Percentiles rank a stretch among this genome's conserved stretches.
These are phyloP conservation scores for Tritrichomonas musculus DNA, from an alignment of 208 protist genomes.

Conservation along the genomic window DNA sequence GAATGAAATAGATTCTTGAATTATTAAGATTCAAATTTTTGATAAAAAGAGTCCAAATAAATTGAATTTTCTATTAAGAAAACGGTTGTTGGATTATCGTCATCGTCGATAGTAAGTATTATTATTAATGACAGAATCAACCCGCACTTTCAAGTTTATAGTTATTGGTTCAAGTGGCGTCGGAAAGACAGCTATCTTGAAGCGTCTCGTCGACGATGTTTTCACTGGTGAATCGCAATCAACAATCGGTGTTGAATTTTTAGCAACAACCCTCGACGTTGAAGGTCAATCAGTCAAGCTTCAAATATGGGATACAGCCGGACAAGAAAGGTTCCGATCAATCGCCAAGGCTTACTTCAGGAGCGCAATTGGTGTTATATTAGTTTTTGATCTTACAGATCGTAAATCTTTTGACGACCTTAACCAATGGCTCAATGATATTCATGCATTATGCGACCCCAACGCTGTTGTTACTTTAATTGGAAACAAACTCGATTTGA, in stretches of 20 bases:
- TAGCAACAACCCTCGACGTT: neutral
- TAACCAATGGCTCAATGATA: neutral
- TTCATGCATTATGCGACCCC: neutral
- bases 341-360: conserved; percentile 23
- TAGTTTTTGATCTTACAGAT: conserved; percentile 33
- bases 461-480: neutral
- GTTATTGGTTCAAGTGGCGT: conserved; percentile 19
- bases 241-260: conserved; percentile 13
- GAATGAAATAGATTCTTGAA: too few relatives aligned
- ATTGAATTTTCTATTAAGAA: too few relatives aligned
- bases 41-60: too few relatives aligned
- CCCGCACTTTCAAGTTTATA: conserved; percentile 32
- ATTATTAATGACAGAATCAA: too few relatives aligned
- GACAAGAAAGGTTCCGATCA: conserved; percentile 25
- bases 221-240: neutral
- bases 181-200: conserved; percentile 16
- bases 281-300: conserved; percentile 18
- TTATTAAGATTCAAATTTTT: too few relatives aligned
- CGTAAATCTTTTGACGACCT: conserved; percentile 23
- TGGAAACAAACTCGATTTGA: conserved; percentile 24
- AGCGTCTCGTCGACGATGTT: neutral
- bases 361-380: neutral
- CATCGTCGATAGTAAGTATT: too few relatives aligned
- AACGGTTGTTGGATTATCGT: too few relatives aligned
- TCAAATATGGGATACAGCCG: conserved; percentile 19